Evolutionary conservation across 352 stramenopile species (phyloP).

Genomic region (Peronospora belbahrii): DNA sequence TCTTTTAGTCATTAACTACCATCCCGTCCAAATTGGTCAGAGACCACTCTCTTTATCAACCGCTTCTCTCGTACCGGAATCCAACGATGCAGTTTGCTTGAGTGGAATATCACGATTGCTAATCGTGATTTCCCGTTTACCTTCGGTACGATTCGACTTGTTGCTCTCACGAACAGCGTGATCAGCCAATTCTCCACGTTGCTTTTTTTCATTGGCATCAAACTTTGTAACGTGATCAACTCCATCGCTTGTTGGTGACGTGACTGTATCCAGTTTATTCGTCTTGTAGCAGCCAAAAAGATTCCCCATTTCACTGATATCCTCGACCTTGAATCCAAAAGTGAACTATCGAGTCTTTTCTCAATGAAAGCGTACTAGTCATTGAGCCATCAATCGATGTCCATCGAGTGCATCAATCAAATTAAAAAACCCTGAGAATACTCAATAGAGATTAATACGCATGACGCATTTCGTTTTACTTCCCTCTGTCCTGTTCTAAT

Average conservation of each 20-base stretch:
- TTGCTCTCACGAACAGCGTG: not conserved
- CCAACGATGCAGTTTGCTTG: not conserved
- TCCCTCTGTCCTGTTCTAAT: not conserved
- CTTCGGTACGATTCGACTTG: not conserved
- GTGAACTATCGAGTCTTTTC: conserved; percentile 1
- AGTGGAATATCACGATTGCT: not conserved
- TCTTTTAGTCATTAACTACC: no score
- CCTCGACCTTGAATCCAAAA: conserved; percentile 4
- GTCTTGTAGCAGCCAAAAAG: conserved; percentile 13
- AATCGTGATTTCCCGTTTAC: not conserved
- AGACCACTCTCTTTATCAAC: not conserved
- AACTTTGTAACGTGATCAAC: not conserved
- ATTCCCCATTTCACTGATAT: conserved; percentile 10
- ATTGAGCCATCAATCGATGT: not conserved
- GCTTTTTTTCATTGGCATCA: not conserved
- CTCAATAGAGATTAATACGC: no score
- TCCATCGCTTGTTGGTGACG: not conserved
- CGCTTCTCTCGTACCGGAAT: no score
- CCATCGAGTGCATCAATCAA: not conserved
- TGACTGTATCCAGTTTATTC: conserved; percentile 1
- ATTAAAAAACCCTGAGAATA: no score
- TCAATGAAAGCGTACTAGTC: not conserved
- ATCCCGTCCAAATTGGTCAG: no score
- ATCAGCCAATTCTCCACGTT: not conserved
- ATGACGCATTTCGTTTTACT: conserved; percentile 6